Percentiles rank a stretch among this genome's conserved stretches.
Conservation (phyloP, 2,329 filamentous ascomycete genomes). For the Aspergillus sergii region DNA sequence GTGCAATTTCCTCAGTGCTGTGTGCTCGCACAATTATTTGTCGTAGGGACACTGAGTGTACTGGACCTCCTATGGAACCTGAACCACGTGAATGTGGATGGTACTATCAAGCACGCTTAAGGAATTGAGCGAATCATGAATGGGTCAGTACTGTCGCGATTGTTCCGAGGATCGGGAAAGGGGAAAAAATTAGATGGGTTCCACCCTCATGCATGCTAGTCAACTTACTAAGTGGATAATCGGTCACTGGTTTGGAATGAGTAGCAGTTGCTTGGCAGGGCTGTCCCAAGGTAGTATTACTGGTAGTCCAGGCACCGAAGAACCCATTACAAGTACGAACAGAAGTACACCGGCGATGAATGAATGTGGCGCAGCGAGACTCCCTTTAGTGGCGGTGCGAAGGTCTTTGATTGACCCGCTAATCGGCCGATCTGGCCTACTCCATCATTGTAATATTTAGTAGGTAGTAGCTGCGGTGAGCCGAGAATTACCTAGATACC, state of each 20-base stretch:
- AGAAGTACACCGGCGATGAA: neutral
- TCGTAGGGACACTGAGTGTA: neutral
- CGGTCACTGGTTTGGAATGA: slow-evolving; percentile 1
- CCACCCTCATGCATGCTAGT: neutral
- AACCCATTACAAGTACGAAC: neutral
- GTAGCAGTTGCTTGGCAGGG: neutral
- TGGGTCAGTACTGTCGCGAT: neutral
- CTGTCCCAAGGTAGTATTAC: neutral
- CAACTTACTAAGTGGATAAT: neutral
- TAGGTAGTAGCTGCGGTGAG: neutral
- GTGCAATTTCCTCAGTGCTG: neutral
- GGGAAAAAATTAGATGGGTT: neutral
- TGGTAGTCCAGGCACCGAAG: neutral
- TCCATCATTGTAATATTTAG: neutral
- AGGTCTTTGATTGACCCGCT: slow-evolving; percentile 17
- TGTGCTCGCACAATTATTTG: neutral
- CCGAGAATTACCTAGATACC: neutral
- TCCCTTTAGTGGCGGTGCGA: slow-evolving; percentile 17
- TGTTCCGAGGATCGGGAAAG: neutral
- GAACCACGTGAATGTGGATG: slow-evolving; percentile 1
- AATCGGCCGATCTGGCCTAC: slow-evolving; percentile 8
- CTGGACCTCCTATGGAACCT: neutral
- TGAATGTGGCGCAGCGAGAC: slow-evolving; percentile 9
- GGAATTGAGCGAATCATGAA: neutral
- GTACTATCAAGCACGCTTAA: neutral